A percentile compares a stretch with the other conserved stretches of the same genome.
These are phyloP conservation scores for Naganishia vaughanmartiniae DNA, from an alignment of 768 basidiomycete species.

Conservation along the genomic window DNA sequence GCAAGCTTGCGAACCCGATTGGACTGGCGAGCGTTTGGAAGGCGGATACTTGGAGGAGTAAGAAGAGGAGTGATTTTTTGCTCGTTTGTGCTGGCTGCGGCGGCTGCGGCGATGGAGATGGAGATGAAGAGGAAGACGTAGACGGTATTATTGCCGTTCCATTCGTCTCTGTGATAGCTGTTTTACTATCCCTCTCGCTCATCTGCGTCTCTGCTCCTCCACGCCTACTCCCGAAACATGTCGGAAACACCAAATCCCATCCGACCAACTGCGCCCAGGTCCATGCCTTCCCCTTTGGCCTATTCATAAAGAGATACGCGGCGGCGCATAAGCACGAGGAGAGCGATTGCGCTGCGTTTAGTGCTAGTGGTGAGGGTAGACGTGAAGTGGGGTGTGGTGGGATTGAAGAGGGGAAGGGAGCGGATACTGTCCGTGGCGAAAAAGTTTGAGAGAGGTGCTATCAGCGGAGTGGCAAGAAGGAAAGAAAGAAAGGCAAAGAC, in stretches of 20 bases:
- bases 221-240: not conserved
- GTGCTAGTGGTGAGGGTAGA: slow-evolving; percentile 49
- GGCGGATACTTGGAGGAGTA: slow-evolving; percentile 68
- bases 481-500: too few species aligned
- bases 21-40: slow-evolving; percentile 89
- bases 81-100: not conserved
- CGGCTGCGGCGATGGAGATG: not conserved
- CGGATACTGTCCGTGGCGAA: slow-evolving; percentile 38
- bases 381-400: slow-evolving; percentile 30
- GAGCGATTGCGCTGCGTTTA: slow-evolving; percentile 47
- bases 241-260: slow-evolving; percentile 9
- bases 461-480: too few species aligned
- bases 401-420: slow-evolving; percentile 41
- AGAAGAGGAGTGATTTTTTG: slow-evolving; percentile 35
- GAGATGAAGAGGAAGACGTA: not conserved
- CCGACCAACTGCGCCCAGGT: slow-evolving; percentile 17
- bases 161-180: too few species aligned
- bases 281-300: slow-evolving; percentile 8
- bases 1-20: slow-evolving; percentile 90
- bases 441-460: not conserved
- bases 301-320: slow-evolving; percentile 38
- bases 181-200: not conserved
- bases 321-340: slow-evolving; percentile 45
- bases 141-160: too few species aligned
- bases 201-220: not conserved